Percentiles rank a stretch among this genome's conserved stretches.
phyloP scores from a whole-genome alignment of 2,329 filamentous ascomycete species.

The Trichoderma endophyticum region DNA sequence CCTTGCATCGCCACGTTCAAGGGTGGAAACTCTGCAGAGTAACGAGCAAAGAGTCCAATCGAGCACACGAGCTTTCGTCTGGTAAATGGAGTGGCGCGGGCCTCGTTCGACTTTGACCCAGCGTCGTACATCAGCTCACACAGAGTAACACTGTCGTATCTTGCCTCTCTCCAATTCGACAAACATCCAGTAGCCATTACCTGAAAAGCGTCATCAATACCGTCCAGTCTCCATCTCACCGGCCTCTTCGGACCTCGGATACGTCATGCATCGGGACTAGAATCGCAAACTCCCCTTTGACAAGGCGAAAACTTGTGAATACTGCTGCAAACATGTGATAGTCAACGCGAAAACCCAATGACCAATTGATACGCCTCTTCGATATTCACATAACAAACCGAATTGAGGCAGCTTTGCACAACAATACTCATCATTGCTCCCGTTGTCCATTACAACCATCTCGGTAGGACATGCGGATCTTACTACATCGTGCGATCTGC shows the following conservation, averaged over 20 bases:
- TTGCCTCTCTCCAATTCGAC: background rate
- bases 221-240: background rate
- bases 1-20: conserved; percentile 11
- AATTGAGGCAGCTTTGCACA: background rate
- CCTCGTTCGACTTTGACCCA: conserved; percentile 8
- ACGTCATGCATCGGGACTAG: background rate
- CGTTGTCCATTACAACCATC: background rate
- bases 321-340: background rate
- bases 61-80: background rate
- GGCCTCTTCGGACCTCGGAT: background rate
- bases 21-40: background rate
- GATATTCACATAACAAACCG: background rate
- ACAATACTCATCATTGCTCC: background rate
- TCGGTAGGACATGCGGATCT: background rate
- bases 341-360: background rate
- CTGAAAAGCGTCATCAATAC: background rate
- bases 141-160: conserved; percentile 5
- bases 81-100: background rate
- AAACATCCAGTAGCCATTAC: background rate
- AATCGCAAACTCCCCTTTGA: background rate
- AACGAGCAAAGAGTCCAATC: background rate
- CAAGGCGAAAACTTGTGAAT: background rate
- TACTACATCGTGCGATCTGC: background rate
- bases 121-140: conserved; percentile 15
- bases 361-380: background rate